Base-by-base conservation (phyloP, 345 rosid genomes). In the Eutrema heterophyllum region DNA sequence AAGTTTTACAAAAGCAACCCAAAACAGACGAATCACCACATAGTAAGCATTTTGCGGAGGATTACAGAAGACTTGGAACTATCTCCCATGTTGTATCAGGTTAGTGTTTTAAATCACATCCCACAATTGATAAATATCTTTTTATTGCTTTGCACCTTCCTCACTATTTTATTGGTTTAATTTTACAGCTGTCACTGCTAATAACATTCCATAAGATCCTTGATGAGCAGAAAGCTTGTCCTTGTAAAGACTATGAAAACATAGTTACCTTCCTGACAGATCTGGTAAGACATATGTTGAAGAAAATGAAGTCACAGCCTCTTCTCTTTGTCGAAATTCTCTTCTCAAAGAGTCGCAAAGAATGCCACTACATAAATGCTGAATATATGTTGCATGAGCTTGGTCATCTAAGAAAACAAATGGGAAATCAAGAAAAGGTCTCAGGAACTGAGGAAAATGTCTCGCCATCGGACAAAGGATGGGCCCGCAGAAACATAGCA, bases 21-120 rank as follows among this genome's bases (percentile, higher is more conserved):
- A 49, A 63, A 59, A 44, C 79, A 73, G 74, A 88, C 89, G 38
- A 92, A 92, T 76, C 86, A 78, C 79, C 87, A 83, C 74, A 68
- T 90, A 38, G 41, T 92, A 75, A 72, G 87, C 77, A 84, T 90
- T 71, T 71, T 95, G 79, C 83, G 75, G 83, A 86, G 86, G 78
- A 88, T 95, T 75, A 86, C 93, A 27, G 93, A 87, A 74, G 97
- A 90, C 67, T 79, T 92, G 11, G 93, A 85, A 77, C 97, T 95
- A 30, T 77, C 97, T 75, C 97, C 97, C 49, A 92, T 95, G 97
- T 81, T 95, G 79, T 95, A 90, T 86, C 97, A 92, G 99, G 99
- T 95, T 21, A 51, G 57, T 64, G 12, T 48, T 44, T 41, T 43
- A 18, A 67, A 43, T 51, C 7, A 15, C n/a, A 6, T 32, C 7